These are phyloP conservation scores for Kurtzmaniella quercitrusa DNA, from an alignment of 1,139 yeast genomes.

Conservation along the genomic window DNA sequence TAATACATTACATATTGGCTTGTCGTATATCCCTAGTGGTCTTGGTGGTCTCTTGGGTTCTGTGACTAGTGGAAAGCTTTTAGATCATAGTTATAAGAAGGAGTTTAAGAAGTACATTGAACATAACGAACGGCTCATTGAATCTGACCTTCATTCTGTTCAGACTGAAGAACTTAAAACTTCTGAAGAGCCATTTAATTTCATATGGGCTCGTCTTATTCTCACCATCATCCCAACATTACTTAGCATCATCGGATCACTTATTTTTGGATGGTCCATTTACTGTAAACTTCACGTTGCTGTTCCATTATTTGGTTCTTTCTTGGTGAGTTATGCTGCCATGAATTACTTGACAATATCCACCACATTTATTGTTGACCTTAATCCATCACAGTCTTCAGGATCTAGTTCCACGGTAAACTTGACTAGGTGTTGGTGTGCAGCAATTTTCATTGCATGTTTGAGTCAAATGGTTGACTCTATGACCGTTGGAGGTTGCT, in stretches of 20 bases:
- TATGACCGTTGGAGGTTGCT: constrained; percentile 62
- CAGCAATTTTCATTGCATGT: constrained; percentile 62
- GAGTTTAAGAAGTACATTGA: constrained; percentile 13
- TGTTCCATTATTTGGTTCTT: constrained; percentile 53
- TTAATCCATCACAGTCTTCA: constrained; percentile 56
- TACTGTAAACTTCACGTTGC: constrained; percentile 45
- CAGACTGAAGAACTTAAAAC: constrained; percentile 7
- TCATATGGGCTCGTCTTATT: constrained; percentile 24
- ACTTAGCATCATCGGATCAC: constrained; percentile 31
- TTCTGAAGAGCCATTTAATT: constrained; percentile 26
- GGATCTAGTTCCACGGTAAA: constrained; percentile 60
- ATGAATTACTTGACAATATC: constrained; percentile 48
- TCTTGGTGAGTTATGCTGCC: constrained; percentile 48
- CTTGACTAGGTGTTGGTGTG: constrained; percentile 53
- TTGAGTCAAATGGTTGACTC: constrained; percentile 50
- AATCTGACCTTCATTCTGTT: constrained; percentile 37
- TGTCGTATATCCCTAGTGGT: constrained; percentile 60
- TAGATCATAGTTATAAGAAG: constrained; percentile 42
- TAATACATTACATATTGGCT: constrained; percentile 52
- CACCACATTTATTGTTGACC: constrained; percentile 56
- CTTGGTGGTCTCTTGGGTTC: constrained; percentile 55
- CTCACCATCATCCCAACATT: constrained; percentile 22
- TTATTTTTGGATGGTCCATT: constrained; percentile 72
- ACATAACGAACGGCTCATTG: constrained; percentile 21
- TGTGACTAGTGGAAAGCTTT: constrained; percentile 38